Conservation (phyloP, 2,329 filamentous ascomycete species). For the Botryotinia globosa region DNA sequence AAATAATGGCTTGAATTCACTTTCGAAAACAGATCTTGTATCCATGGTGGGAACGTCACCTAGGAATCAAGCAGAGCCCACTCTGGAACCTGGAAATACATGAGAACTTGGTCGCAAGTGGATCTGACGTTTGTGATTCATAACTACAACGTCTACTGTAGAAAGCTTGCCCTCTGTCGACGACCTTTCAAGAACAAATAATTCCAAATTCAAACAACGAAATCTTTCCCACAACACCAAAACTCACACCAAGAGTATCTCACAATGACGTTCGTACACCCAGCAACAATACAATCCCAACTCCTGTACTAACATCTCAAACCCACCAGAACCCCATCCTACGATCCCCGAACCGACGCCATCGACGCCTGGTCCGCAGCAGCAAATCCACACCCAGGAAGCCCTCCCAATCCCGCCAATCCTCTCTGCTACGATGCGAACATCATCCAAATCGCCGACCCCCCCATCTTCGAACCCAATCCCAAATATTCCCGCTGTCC, state of each 20-base stretch:
- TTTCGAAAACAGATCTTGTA: background rate
- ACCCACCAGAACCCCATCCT: background rate
- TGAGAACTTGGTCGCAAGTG: background rate
- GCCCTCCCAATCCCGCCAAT: too few species aligned
- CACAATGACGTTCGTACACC: background rate
- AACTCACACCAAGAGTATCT: background rate
- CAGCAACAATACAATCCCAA: background rate
- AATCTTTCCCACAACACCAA: background rate
- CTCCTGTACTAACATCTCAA: background rate
- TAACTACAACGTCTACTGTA: background rate
- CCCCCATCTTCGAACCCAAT: background rate
- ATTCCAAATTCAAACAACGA: background rate
- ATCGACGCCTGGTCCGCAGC: background rate
- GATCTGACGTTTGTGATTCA: background rate
- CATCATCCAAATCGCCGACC: background rate
- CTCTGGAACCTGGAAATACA: background rate
- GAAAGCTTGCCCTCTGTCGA: background rate
- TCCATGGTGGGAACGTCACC: background rate
- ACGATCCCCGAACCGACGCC: background rate
- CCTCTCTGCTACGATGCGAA: too few species aligned
- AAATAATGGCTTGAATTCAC: background rate
- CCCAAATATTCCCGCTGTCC: too few species aligned
- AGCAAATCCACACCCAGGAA: fast-evolving
- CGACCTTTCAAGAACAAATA: background rate
- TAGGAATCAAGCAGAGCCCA: background rate